A percentile compares a stretch with the other conserved stretches of the same genome.
Evolutionary conservation across 129 eudicot species (phyloP).

Genomic region (Flaveria trinervia): DNA sequence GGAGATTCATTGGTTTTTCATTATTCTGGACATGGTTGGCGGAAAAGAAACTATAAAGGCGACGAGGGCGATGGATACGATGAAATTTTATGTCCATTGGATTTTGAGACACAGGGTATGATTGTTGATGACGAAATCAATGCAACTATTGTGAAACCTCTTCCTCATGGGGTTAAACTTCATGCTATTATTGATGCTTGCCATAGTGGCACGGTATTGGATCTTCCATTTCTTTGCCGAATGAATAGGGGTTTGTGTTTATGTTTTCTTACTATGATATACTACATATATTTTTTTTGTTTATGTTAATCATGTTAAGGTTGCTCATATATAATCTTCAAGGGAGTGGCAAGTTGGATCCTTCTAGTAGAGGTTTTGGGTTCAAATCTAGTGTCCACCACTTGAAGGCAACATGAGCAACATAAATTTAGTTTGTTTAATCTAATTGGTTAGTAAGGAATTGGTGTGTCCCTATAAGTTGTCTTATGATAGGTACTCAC

Average conservation of each 20-base stretch:
- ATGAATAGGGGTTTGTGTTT: slow-evolving; percentile 35
- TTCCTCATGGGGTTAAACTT: slow-evolving; percentile 62
- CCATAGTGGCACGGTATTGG: slow-evolving; percentile 67
- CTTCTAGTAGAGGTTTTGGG: not conserved
- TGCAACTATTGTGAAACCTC: slow-evolving; percentile 56
- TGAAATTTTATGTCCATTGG: slow-evolving; percentile 66
- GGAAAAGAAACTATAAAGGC: slow-evolving; percentile 40
- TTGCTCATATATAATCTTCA: not conserved
- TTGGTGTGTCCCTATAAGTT: not conserved
- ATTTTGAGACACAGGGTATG: slow-evolving; percentile 48
- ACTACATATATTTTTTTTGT: not conserved
- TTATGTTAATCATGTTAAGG: not conserved
- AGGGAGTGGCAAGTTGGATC: not conserved
- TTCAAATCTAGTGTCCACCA: not conserved
- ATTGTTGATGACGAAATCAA: slow-evolving; percentile 68
- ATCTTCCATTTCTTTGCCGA: slow-evolving; percentile 57
- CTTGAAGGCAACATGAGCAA: not conserved
- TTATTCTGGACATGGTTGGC: slow-evolving; percentile 70
- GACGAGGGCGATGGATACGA: slow-evolving; percentile 71
- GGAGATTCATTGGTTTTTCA: slow-evolving; percentile 70
- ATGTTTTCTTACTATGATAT: not conserved
- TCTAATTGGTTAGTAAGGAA: not conserved
- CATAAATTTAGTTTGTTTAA: not conserved
- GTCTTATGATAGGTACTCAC: not conserved
- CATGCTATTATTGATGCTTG: slow-evolving; percentile 74